phyloP scores from a whole-genome alignment of 2,329 filamentous ascomycete genomes.

The Monilinia vaccinii-corymbosi region DNA sequence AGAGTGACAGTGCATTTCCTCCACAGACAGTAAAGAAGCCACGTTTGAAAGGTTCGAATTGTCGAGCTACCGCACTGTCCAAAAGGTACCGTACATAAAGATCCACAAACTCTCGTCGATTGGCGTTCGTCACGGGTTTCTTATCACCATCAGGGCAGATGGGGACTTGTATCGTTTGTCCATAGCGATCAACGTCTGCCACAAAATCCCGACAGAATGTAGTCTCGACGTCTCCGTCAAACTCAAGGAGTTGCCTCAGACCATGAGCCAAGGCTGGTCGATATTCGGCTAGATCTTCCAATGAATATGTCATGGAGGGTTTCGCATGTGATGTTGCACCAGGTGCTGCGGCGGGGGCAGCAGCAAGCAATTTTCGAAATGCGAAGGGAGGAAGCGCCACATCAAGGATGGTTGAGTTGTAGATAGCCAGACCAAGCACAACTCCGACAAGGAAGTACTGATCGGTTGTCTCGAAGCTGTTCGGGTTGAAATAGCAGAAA shows the following conservation, averaged over 20 bases:
- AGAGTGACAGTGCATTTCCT: conserved; percentile 78
- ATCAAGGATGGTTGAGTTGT: conserved; percentile 89
- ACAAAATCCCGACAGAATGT: conserved; percentile 79
- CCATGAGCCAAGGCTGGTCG: conserved; percentile 68
- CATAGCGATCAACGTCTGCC: conserved; percentile 68
- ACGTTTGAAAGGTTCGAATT: conserved; percentile 89
- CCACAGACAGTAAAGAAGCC: conserved; percentile 90
- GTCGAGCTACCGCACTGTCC: conserved; percentile 65
- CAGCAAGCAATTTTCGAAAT: conserved; percentile 76
- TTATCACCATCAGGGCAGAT: conserved; percentile 67
- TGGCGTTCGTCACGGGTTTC: conserved; percentile 71
- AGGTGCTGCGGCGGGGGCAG: conserved; percentile 54
- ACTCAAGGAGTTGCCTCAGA: conserved; percentile 68
- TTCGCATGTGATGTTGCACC: conserved; percentile 48
- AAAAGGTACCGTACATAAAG: conserved; percentile 74
- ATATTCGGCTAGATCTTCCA: conserved; percentile 78
- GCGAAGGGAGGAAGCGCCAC: conserved; percentile 81
- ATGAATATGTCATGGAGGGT: conserved; percentile 59
- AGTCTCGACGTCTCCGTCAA: conserved; percentile 71
- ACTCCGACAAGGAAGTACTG: conserved; percentile 88
- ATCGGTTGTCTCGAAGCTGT: conserved; percentile 82
- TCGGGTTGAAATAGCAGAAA: conserved; percentile 89
- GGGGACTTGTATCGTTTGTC: conserved; percentile 54
- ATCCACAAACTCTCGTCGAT: conserved; percentile 79
- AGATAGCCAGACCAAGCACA: conserved; percentile 80